Evolutionary conservation across 1,284 basidiomycete genomes (phyloP), one percentile per base, ranked within the genome.

Genomic region (Tilletia indica): DNA sequence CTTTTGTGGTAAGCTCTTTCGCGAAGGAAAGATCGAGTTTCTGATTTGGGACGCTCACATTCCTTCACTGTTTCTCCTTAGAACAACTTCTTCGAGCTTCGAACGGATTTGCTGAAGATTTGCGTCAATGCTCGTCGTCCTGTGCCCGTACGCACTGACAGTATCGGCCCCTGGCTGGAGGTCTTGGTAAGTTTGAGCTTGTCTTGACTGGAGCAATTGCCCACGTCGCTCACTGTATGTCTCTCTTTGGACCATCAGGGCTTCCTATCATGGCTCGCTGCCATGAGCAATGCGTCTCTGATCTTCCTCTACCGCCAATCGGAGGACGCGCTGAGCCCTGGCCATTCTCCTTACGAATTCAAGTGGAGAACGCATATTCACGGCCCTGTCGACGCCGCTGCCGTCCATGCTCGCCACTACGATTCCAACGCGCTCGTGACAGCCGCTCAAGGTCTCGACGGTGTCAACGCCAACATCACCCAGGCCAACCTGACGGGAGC

Each of bases 91-190:
- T 87, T 99, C 77, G 97, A 99, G 86, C 86, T 95, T 8, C 90
- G 95, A 38, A 92, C 91, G 0, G 97, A 99, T 84, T 94, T 96
- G 1, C 91, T 96, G 88, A 99, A 99, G 87, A 92, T 99, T 82
- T 90, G 91, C 6, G 89, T 91, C 16, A 94, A 97, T 82, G 88
- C 90, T 68, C 89, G 93, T 12, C 89, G 94, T 21, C 93, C 96
- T 0, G 88, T 97, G 49, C 94, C 96, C 0, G 86, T 87, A 16
- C 90, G 95, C 9, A 91, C 91, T 12, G 94, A 97, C 82, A 92
- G 91, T 4, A 94, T 98, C 76, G 96, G 96, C 0, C 91, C 94
- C 0, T 99, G 96, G 96, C 88, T 98, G 54, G 91, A 95, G 72
- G 90, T 91, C 4, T 86, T 99, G 76, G 89, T 86, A 67, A 67